Evolutionary conservation across 2,329 filamentous ascomycete species (phyloP), one percentile per base, ranked within the genome.

Genomic region (Xylariaceae sp.): DNA sequence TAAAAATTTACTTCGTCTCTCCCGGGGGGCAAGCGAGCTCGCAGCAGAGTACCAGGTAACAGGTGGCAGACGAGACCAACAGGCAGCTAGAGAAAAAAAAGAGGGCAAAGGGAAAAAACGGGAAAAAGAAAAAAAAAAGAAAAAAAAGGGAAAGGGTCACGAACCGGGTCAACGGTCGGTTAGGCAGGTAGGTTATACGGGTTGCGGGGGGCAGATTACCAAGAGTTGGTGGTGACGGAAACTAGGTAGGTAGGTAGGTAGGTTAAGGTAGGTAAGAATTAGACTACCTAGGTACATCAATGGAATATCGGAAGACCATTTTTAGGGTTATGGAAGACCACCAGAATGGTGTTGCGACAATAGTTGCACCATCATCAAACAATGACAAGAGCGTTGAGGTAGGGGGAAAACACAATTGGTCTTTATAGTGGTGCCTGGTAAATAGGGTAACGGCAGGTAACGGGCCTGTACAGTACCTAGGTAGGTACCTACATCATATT

Each of bases 1-100:
- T 57, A 59, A 59, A 57, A 56, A 53, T 54, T 53, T 26, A 39
- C 41, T 41, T 47, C 29, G 29, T 45, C 43, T 45, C 32, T 34
- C 54, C 37, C 42, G n/a, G 9, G 46, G 47, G 42, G 19, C 19
- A 52, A 43, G 44, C 48, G 42, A 54, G 48, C 32, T 42, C 35
- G 27, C 39, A 37, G 40, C 37, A 11, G 44, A 51, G 51, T 30
- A 45, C 56, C 49, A 51, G 42, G 37, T 46, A 39, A 6, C 29
- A 32, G 9, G 9, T 19, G 19, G 19, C 19, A 34, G 32, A 39
- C 39, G 39, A 27, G 32, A 11, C 6, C 35, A 35, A 43, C 41
- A 9, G 47, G 48, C 47, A 29, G 44, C 56, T 51, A 48, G 37
- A 35, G 49, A 34, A 30, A 49, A 41, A 35, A 30, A 47, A 45